Base-by-base conservation (phyloP, 1,284 basidiomycete genomes). In the Meira nashicola region DNA sequence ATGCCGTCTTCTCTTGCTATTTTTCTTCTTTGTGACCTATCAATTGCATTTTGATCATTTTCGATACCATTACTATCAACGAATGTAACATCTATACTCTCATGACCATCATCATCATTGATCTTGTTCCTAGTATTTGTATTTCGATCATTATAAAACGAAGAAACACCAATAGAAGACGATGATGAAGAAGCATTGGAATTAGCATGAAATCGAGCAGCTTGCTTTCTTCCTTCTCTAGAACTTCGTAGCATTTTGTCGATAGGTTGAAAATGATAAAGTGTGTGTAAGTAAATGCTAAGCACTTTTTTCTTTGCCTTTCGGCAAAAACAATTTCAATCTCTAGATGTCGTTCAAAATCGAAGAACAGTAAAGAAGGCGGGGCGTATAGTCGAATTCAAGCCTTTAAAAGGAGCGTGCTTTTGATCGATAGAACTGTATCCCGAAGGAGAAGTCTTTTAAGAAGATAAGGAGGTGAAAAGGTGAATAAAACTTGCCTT, bases 201-300 rank as follows among this genome's bases (percentile, higher is more conserved):
- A 39, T 19, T 19, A 15, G 50, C 50, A 38, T 53, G 50, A 53
- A 53, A 53, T 23, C 37, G 39, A 2, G 50, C 50, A 15, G 50
- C 50, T 41, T 53, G 50, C 50, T 53, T 53, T 53, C 50, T n/a
- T 2, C 38, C 50, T 41, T 53, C 39, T 53, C 23, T 53, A 2
- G 50, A 53, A 38, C 38, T 53, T 21, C 50, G 50, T 14, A 53
- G 39, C 50, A 53, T 53, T 25, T 37, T 37, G 15, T 44, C 28
- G 28, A 19, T 15, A 43, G 19, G 40, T 10, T 10, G 39, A 40
- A 40, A 40, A 43, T 15, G 40, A 3, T 10, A 43, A 15, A 5
- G 6, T 10, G 15, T 43, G 10, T 40, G 10, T 40, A 10, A 40
- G 10, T 43, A 6, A 43, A 15, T 43, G 28, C 19, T 43, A 43